Conservation (phyloP, 495 filamentous ascomycete species). For the Collariella sp. region DNA sequence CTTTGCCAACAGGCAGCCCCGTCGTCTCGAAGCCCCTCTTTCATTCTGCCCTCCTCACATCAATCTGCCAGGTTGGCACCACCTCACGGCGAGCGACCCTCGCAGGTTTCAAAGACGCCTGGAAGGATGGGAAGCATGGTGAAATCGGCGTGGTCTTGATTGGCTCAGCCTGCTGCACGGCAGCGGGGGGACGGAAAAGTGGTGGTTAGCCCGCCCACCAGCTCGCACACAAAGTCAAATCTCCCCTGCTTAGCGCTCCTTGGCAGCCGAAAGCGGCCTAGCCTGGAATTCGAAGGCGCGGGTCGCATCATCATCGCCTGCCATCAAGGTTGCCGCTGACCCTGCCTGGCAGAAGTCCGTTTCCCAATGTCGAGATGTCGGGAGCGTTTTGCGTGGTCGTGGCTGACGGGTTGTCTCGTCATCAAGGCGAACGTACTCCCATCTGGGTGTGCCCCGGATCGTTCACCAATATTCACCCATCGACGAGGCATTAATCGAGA, state of each 20-base stretch:
- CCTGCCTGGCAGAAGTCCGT: too few relatives aligned
- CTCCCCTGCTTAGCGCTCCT: slow-evolving; percentile 23
- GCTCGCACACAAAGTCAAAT: slow-evolving; percentile 19
- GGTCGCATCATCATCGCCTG: slow-evolving; percentile 12
- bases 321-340: too few relatives aligned
- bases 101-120: slow-evolving; percentile 25
- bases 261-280: slow-evolving; percentile 13
- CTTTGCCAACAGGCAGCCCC: not conserved
- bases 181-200: slow-evolving; percentile 22
- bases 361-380: too few relatives aligned
- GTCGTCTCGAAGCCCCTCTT: slow-evolving; percentile 1
- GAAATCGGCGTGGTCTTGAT: slow-evolving; percentile 22
- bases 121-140: slow-evolving; percentile 12
- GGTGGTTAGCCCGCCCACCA: slow-evolving; percentile 23
- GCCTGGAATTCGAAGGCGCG: slow-evolving; percentile 15
- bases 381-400: too few relatives aligned
- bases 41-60: slow-evolving; percentile 1
- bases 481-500: not conserved
- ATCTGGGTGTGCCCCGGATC: too few relatives aligned
- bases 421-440: too few relatives aligned
- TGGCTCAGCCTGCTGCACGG: slow-evolving; percentile 19
- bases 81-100: slow-evolving; percentile 15
- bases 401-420: too few relatives aligned
- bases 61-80: slow-evolving; percentile 7
- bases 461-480: not conserved